phyloP scores from a whole-genome alignment of 257 asterid genomes.

The Anisodus tanguticus region DNA sequence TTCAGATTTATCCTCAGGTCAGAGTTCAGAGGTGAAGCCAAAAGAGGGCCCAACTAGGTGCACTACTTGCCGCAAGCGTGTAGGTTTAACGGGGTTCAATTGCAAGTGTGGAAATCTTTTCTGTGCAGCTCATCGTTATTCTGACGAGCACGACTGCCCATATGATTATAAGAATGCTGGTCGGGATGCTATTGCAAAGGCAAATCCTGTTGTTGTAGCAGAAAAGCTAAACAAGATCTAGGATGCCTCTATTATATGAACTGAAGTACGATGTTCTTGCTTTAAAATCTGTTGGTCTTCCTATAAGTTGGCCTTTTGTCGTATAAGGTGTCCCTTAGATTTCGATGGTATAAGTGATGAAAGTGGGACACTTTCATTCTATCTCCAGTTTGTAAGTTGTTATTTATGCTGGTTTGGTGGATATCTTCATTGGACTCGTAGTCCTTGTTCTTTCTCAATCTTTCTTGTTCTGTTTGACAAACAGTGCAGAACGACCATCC shows the following conservation, averaged over 20 bases:
- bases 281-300: conserved; percentile 23
- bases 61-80: conserved; percentile 58
- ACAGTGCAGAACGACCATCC: neutral
- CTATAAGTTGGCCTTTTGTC: conserved; percentile 3
- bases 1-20: conserved; percentile 32
- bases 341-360: neutral
- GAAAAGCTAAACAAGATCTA: conserved; percentile 64
- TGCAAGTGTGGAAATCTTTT: conserved; percentile 61
- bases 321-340: conserved; percentile 23
- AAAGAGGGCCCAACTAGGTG: conserved; percentile 61
- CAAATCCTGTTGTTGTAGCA: conserved; percentile 60
- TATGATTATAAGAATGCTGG: conserved; percentile 59
- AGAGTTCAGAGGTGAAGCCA: conserved; percentile 43
- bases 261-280: neutral
- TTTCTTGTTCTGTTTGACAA: neutral
- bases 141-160: conserved; percentile 65
- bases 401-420: conserved; percentile 28
- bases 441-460: conserved; percentile 28
- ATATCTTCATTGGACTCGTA: neutral
- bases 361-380: neutral
- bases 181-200: conserved; percentile 61
- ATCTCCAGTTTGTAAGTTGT: conserved; percentile 28
- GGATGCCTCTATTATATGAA: conserved; percentile 28
- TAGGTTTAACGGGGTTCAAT: conserved; percentile 60
- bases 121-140: conserved; percentile 63